Base-by-base conservation (phyloP, 345 rosid genomes). In the Noccaea caerulescens region DNA sequence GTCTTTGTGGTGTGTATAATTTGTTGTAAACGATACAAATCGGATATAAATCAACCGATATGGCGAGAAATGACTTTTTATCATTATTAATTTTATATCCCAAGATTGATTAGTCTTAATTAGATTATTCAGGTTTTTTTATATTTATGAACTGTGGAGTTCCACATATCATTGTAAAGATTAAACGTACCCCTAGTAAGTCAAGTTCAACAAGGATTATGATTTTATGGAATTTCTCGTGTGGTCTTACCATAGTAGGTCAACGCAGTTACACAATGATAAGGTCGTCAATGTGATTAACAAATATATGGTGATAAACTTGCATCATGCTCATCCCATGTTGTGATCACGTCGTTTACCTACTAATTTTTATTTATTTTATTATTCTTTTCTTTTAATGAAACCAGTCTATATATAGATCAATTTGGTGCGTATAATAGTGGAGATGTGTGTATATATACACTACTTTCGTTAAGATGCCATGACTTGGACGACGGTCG, bases 311-410 rank as follows among this genome's bases (percentile, higher is more conserved):
- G 72, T 58, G 39, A 30, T 32, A 45, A n/a, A 27, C 42, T 73
- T 57, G 46, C 34, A 59, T 51, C 55, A 50, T 44, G 63, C 7
- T 68, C 49, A 38, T 68, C 51, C 55, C 64, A 60, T 75, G 73
- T 75, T 58, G 69, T 68, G 23, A 60, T 68, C 73, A 75, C 69
- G 73, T 75, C 73, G 51, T 34, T 63, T 4, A 34, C 69, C 63
- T 60, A 12, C 68, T 52, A 54, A 59, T 27, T 27, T 27, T 27
- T 27, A 2, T 27, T 61, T 60, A 58, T 0, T 3, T 66, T 23
- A 36, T 58, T 3, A 10, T 64, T n/a, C 12, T 25, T 47, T 4
- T 27, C 30, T 47, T 8, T 7, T 3, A 38, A 38, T 36, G 61
- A 43, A 36, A 14, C 8, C 34, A 63, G 55, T 63, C 30, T 20